A percentile compares a stretch with the other conserved stretches of the same genome.
Evolutionary conservation across 208 protist species (phyloP).

Genomic region (Crithidia sp.): DNA sequence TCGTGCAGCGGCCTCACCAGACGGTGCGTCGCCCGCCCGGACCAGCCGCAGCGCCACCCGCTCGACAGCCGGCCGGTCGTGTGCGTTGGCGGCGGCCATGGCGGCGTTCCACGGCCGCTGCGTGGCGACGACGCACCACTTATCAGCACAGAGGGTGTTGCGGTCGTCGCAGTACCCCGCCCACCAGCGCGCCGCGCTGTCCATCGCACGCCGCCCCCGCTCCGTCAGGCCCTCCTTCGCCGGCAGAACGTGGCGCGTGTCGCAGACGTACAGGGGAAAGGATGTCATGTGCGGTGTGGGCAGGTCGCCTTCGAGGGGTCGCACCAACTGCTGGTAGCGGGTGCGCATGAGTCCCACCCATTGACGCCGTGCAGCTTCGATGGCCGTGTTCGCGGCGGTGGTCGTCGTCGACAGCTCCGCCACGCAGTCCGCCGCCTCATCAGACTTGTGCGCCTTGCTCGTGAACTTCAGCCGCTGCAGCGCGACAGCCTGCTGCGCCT

Average conservation of each 20-base stretch:
- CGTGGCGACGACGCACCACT: slow-evolving; percentile 44
- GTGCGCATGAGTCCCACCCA: slow-evolving; percentile 55
- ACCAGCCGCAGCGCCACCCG: slow-evolving; percentile 5
- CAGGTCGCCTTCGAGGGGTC: slow-evolving; percentile 57
- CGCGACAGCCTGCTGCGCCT: slow-evolving; percentile 33
- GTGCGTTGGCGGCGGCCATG: slow-evolving; percentile 29
- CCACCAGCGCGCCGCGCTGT: slow-evolving; percentile 41
- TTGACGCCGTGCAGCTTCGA: slow-evolving; percentile 16
- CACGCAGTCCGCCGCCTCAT: slow-evolving; percentile 34
- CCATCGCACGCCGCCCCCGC: background rate
- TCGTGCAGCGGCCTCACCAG: background rate
- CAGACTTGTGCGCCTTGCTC: slow-evolving; percentile 43
- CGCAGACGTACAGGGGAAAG: slow-evolving; percentile 51
- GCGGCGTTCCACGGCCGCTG: slow-evolving; percentile 39
- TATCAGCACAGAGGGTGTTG: slow-evolving; percentile 39
- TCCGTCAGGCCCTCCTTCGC: slow-evolving; percentile 5
- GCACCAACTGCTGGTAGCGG: slow-evolving; percentile 61
- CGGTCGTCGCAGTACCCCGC: slow-evolving; percentile 41
- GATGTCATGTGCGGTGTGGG: slow-evolving; percentile 45
- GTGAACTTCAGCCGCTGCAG: slow-evolving; percentile 37
- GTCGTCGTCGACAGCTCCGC: background rate
- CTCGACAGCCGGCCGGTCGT: background rate
- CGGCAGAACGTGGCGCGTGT: slow-evolving; percentile 33
- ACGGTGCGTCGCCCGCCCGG: background rate
- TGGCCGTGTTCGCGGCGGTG: slow-evolving; percentile 18